A percentile compares a stretch with the other conserved stretches of the same genome.
Conservation (phyloP, 805 yeast genomes). For the Suhomyces sp. region DNA sequence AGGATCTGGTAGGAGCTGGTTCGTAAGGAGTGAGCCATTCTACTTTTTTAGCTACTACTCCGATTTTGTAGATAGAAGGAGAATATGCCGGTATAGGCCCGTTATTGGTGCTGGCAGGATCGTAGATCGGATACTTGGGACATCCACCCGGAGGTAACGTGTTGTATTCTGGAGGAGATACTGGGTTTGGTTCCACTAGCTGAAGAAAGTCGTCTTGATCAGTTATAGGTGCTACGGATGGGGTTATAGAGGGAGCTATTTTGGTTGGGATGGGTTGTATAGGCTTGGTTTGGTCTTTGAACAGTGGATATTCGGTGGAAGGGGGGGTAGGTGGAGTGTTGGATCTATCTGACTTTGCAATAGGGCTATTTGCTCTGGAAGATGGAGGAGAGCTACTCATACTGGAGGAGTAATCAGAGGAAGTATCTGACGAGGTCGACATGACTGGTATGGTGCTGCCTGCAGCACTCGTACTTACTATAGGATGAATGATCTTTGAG, state of each 20-base stretch:
- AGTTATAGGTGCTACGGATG: neutral
- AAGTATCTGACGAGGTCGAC: slow-evolving; percentile 4
- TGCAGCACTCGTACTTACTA: neutral
- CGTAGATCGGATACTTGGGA: slow-evolving; percentile 34
- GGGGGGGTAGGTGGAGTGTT: slow-evolving; percentile 8
- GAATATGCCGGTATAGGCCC: slow-evolving; percentile 55
- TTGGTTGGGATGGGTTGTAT: neutral
- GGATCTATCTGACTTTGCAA: slow-evolving; percentile 2
- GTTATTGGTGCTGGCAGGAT: slow-evolving; percentile 30
- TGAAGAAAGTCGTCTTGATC: slow-evolving; percentile 18
- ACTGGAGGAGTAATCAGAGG: slow-evolving; percentile 4
- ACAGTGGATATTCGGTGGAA: neutral
- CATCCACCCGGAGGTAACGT: slow-evolving; percentile 45
- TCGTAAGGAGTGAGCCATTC: slow-evolving; percentile 83
- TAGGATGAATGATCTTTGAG: neutral
- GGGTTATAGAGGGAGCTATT: no score
- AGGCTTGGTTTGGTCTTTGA: neutral
- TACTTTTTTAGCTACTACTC: slow-evolving; percentile 57
- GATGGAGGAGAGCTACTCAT: slow-evolving; percentile 3
- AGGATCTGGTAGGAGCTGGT: slow-evolving; percentile 58
- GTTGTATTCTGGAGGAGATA: slow-evolving; percentile 35
- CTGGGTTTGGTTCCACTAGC: slow-evolving; percentile 39
- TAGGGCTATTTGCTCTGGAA: slow-evolving; percentile 6
- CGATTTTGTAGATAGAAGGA: slow-evolving; percentile 62
- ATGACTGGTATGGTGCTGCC: neutral